phyloP scores from a whole-genome alignment of 352 stramenopile genomes.

The Phytophthora parvispora region DNA sequence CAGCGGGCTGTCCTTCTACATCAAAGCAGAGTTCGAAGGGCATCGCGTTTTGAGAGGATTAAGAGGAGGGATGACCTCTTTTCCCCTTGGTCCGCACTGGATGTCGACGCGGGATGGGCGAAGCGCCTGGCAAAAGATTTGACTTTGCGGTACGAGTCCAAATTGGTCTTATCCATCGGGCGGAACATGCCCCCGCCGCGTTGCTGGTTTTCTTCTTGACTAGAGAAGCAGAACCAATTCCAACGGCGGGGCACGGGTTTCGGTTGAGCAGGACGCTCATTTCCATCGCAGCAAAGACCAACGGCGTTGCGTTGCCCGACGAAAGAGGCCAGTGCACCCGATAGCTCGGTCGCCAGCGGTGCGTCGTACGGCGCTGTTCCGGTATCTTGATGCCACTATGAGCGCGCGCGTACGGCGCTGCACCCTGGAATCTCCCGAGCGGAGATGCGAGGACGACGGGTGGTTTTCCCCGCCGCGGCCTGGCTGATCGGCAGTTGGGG shows the following conservation, averaged over 20 bases:
- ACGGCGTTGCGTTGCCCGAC: not conserved
- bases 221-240: no score
- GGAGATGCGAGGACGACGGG: conserved; percentile 3
- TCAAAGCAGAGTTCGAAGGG: not conserved
- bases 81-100: not conserved
- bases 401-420: conserved; percentile 21
- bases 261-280: not conserved
- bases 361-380: conserved; percentile 38
- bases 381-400: conserved; percentile 26
- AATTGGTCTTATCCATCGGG: no score
- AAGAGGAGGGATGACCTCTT: conserved; percentile 8
- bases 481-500: not conserved
- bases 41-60: not conserved
- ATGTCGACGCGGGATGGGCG: conserved; percentile 9
- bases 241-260: not conserved
- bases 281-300: not conserved
- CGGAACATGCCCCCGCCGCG: no score
- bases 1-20: no score
- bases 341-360: conserved; percentile 4
- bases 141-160: no score
- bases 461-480: conserved; percentile 20
- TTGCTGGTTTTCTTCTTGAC: no score
- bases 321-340: conserved; percentile 8
- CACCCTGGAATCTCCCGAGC: conserved; percentile 5
- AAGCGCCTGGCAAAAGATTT: not conserved